Evolutionary conservation across 1,284 basidiomycete genomes (phyloP), one percentile per base, ranked within the genome.

Genomic region (Trichosporon asahii): DNA sequence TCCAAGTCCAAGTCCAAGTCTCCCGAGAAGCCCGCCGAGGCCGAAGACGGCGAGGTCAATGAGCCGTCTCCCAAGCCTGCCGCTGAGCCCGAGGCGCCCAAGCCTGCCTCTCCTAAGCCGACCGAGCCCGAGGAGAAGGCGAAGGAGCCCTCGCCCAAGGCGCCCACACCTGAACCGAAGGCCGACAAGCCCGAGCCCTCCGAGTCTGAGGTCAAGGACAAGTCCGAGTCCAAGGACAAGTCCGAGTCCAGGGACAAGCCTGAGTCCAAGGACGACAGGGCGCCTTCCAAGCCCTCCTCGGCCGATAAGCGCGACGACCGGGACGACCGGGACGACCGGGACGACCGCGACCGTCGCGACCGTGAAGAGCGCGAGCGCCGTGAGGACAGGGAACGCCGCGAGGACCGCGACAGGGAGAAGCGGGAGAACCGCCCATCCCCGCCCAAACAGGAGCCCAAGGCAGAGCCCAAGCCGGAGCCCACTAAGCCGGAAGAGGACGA

Each of bases 271-370:
- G 23, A n/a, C 40, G 21, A 49, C n/a, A n/a, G n/a, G 21, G 65
- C 68, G 3, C 65, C 70, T 33, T 40, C 67, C 29, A 74, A 75
- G 37, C 70, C 73, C 49, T 11, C 31, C 23, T 29, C 55, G 14
- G 15, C 15, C 25, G 55, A 60, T 12, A 12, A 33, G 31, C 29
- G 57, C 57, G 18, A 61, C 12, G 57, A 31, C 4, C 29, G 29
- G 29, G 18, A 61, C 18, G 29, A 33, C 27, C 6, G 12, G 57
- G 31, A 33, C 7, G 7, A 9, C 31, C 31, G 31, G 6, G 55
- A 18, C n/a, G n/a, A n/a, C n/a, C n/a, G n/a, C n/a, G n/a, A n/a
- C n/a, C 23, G 53, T 21, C 25, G 25, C 25, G 25, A 57, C 4
- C n/a, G n/a, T n/a, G n/a, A n/a, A n/a, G n/a, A n/a, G n/a, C n/a